These are phyloP conservation scores for Staphylotrichum longicolle DNA, from an alignment of 495 filamentous ascomycete species.

Conservation along the genomic window DNA sequence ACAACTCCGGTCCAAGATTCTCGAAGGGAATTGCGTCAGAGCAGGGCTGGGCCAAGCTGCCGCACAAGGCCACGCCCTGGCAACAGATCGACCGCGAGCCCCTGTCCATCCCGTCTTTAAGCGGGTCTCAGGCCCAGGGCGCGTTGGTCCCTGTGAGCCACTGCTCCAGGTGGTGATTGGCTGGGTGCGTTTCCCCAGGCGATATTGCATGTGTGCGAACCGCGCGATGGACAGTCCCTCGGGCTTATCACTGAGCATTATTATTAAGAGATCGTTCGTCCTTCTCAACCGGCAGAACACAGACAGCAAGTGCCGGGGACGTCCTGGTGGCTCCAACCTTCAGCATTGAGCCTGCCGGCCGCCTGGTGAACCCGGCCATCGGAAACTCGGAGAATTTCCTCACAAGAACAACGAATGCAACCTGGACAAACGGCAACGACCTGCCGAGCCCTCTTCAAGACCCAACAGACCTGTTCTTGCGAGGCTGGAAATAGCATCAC, in stretches of 20 bases:
- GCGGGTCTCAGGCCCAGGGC: constrained; percentile 4
- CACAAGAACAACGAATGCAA: not conserved
- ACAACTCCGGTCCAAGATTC: constrained; percentile 16
- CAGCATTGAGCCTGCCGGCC: not conserved
- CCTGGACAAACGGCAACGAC: not conserved
- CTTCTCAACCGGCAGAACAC: constrained; percentile 1
- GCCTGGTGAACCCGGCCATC: not conserved
- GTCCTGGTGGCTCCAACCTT: too few species aligned
- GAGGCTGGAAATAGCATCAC: constrained; percentile 25
- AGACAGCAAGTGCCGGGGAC: too few species aligned
- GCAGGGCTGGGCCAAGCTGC: constrained; percentile 16
- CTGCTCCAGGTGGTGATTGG: constrained; percentile 4
- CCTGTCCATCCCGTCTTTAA: not conserved
- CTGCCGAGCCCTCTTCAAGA: not conserved
- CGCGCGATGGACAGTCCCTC: not conserved
- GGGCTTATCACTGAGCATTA: not conserved
- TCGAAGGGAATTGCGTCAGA: constrained; percentile 24
- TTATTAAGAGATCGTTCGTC: not conserved
- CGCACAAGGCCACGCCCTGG: not conserved
- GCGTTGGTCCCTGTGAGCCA: not conserved
- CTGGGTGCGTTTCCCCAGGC: not conserved
- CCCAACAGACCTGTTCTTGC: not conserved
- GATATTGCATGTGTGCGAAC: constrained; percentile 10
- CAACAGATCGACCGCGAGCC: constrained; percentile 5
- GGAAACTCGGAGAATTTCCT: not conserved